Percentiles rank a stretch among this genome's conserved stretches.
Conservation (phyloP, 225 moss, liverwort and hornwort genomes). For the Antitrichia curtipendula region DNA sequence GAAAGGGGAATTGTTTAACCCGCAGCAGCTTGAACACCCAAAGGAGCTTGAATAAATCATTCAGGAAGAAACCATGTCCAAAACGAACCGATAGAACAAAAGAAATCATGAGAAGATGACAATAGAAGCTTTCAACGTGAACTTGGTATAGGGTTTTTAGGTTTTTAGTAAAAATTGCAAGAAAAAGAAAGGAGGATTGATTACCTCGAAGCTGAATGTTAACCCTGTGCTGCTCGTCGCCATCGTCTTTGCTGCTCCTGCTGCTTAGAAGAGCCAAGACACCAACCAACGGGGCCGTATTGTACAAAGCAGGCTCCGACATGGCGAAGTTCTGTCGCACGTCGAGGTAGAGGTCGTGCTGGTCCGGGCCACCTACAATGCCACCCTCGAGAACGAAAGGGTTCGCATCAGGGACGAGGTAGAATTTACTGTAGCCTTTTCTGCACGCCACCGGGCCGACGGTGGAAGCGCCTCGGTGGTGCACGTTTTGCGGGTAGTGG, state of each 20-base stretch:
- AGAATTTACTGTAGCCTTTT: slow-evolving; percentile 44
- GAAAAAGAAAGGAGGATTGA: neutral
- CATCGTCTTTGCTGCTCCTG: neutral
- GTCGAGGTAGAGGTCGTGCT: slow-evolving; percentile 52
- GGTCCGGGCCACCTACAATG: slow-evolving; percentile 70
- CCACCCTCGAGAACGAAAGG: slow-evolving; percentile 66
- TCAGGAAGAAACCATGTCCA: neutral
- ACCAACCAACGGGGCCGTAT: slow-evolving; percentile 61
- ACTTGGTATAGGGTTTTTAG: neutral
- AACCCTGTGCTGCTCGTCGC: neutral
- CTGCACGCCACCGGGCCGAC: slow-evolving; percentile 41
- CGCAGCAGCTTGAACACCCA: neutral
- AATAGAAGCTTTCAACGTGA: neutral
- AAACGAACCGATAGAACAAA: neutral
- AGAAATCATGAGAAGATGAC: neutral
- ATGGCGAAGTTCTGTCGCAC: slow-evolving; percentile 47
- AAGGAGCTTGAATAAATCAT: neutral
- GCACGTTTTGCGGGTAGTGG: slow-evolving; percentile 43
- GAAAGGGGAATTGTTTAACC: neutral
- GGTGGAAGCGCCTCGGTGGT: slow-evolving; percentile 75
- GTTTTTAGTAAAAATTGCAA: neutral
- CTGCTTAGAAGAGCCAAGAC: slow-evolving; percentile 40
- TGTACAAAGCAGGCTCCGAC: slow-evolving; percentile 62
- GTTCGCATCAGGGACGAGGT: slow-evolving; percentile 18
- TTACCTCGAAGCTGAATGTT: neutral